These are phyloP conservation scores for Euphrasia arctica DNA, from an alignment of 305 asterid species.

Conservation along the genomic window DNA sequence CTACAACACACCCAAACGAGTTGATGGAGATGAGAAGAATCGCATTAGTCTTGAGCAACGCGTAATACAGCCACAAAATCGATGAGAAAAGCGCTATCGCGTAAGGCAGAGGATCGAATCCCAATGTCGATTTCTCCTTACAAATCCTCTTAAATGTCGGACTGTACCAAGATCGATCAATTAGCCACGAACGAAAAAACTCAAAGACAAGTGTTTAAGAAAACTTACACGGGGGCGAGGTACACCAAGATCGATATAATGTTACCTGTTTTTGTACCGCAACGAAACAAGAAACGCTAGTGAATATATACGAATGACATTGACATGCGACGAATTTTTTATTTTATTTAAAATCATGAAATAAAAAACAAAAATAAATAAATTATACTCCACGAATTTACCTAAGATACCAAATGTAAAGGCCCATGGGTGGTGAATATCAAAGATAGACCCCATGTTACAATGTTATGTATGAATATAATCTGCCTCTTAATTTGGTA, in stretches of 20 bases:
- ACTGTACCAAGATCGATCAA: constrained; percentile 31
- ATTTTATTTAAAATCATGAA: too few species aligned
- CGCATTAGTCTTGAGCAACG: constrained; percentile 45
- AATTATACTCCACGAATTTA: constrained; percentile 4
- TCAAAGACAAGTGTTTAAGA: background rate
- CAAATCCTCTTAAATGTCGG: constrained; percentile 63
- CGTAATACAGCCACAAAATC: constrained; percentile 75
- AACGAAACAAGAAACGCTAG: background rate
- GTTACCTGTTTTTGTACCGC: constrained; percentile 43
- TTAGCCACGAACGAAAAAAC: too few species aligned
- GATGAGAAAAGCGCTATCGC: constrained; percentile 64
- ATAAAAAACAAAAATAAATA: too few species aligned
- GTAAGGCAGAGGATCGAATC: constrained; percentile 65
- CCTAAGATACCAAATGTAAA: constrained; percentile 60
- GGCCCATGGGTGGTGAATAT: constrained; percentile 49
- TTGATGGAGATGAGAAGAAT: constrained; percentile 65
- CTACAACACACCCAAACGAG: constrained; percentile 58
- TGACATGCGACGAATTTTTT: too few species aligned
- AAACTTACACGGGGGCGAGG: constrained; percentile 66
- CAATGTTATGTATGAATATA: background rate
- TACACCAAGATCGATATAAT: constrained; percentile 50
- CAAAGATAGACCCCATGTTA: constrained; percentile 46
- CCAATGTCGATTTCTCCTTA: constrained; percentile 71
- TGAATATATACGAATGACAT: background rate
- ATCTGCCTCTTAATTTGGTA: background rate